Percentiles rank a stretch among this genome's conserved stretches.
phyloP scores from a whole-genome alignment of 1,284 basidiomycete genomes.

The Ganoderma meredithae region DNA sequence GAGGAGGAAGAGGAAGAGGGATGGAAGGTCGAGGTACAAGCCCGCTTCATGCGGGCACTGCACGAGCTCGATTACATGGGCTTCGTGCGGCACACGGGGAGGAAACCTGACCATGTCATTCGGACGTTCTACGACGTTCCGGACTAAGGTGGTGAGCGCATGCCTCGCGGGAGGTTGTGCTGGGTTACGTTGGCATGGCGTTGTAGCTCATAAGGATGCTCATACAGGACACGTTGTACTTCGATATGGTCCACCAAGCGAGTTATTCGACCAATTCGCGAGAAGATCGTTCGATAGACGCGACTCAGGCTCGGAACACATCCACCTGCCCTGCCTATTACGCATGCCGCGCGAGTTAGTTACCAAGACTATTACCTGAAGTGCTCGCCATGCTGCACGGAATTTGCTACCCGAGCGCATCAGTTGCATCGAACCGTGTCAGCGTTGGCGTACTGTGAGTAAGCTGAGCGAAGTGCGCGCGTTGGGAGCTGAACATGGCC shows the following conservation, averaged over 20 bases:
- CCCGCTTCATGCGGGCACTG: slow-evolving; percentile 76
- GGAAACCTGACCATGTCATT: slow-evolving; percentile 78
- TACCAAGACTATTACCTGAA: background rate
- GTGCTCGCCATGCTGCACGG: background rate
- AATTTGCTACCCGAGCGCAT: background rate
- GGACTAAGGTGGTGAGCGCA: slow-evolving; percentile 37
- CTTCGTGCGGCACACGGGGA: slow-evolving; percentile 77
- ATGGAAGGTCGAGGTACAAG: slow-evolving; percentile 72
- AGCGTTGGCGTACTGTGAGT: background rate
- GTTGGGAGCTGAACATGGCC: background rate
- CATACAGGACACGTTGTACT: background rate
- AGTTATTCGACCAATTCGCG: background rate
- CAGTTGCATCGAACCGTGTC: background rate
- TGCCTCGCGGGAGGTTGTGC: background rate
- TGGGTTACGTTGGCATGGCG: background rate
- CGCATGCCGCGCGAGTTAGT: background rate
- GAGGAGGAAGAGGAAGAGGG: slow-evolving; percentile 52
- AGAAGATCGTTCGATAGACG: background rate
- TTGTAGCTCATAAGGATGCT: background rate
- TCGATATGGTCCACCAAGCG: background rate
- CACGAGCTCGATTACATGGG: slow-evolving; percentile 84
- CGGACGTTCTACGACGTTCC: slow-evolving; percentile 70
- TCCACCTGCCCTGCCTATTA: background rate
- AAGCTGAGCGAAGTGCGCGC: background rate
- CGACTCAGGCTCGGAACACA: background rate